Percentiles rank a stretch among this genome's conserved stretches.
These are phyloP conservation scores for Phytophthora palmivora DNA, from an alignment of 352 stramenopile genomes.

Conservation along the genomic window DNA sequence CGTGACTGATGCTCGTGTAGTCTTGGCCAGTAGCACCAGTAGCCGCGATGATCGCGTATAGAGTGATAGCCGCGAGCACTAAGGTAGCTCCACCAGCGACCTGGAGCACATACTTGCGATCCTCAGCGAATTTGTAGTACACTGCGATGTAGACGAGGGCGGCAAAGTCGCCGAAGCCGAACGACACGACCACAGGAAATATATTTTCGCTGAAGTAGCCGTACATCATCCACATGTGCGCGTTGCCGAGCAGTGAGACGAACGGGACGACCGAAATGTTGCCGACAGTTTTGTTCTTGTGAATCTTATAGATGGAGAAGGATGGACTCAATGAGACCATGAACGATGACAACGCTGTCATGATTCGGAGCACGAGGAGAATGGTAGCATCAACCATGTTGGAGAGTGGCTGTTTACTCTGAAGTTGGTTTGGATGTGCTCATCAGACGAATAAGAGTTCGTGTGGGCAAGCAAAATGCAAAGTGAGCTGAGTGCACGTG, in stretches of 20 bases:
- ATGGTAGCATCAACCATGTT: constrained; percentile 27
- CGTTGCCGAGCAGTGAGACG: constrained; percentile 48
- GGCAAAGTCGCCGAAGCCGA: constrained; percentile 48
- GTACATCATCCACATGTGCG: constrained; percentile 55
- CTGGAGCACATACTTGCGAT: constrained; percentile 47
- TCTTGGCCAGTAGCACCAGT: constrained; percentile 40
- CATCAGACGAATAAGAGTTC: constrained; percentile 10
- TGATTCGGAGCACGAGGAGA: constrained; percentile 33
- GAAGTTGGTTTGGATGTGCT: constrained; percentile 1
- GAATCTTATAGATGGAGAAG: constrained; percentile 45
- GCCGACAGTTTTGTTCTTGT: constrained; percentile 44
- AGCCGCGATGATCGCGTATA: constrained; percentile 53
- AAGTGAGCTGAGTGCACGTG: constrained; percentile 20
- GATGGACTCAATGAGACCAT: constrained; percentile 46
- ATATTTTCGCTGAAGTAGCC: constrained; percentile 54
- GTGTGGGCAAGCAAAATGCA: constrained; percentile 25
- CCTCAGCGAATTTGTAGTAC: constrained; percentile 56
- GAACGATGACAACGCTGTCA: constrained; percentile 46
- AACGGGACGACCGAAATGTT: constrained; percentile 49
- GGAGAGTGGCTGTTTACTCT: background rate
- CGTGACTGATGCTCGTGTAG: constrained; percentile 31
- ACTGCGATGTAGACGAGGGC: constrained; percentile 53
- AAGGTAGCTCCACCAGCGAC: constrained; percentile 30
- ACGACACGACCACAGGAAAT: constrained; percentile 62
- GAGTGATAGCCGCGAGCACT: constrained; percentile 35